Conservation (phyloP, 2,329 filamentous ascomycete species). For the Epichloe gansuensis region DNA sequence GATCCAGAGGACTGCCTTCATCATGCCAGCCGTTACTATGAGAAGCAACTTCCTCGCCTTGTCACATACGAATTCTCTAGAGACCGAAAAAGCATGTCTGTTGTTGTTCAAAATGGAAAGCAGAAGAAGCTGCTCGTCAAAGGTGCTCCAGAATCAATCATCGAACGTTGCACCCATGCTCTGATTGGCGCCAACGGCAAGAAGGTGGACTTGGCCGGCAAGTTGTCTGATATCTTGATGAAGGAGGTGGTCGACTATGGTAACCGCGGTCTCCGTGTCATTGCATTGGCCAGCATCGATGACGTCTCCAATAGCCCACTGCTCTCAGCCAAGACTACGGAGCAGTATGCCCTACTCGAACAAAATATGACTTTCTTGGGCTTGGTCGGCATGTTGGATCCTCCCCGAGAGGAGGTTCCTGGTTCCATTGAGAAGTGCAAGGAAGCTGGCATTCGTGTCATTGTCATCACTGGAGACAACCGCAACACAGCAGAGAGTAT, state of each 20-base stretch:
- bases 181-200: slow-evolving; percentile 68
- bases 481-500: slow-evolving; percentile 96
- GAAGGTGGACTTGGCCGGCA: slow-evolving; percentile 57
- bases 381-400: slow-evolving; percentile 91
- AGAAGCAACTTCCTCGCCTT: slow-evolving; percentile 58
- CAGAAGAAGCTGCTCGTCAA: slow-evolving; percentile 83
- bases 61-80: slow-evolving; percentile 94
- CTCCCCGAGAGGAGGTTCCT: slow-evolving; percentile 83
- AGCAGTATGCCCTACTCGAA: slow-evolving; percentile 77
- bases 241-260: slow-evolving; percentile 82
- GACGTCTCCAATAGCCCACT: slow-evolving; percentile 59
- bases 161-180: slow-evolving; percentile 79
- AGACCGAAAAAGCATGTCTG: slow-evolving; percentile 98
- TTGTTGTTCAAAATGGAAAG: slow-evolving; percentile 60
- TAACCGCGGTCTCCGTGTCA: slow-evolving; percentile 84
- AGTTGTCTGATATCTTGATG: slow-evolving; percentile 56
- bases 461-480: slow-evolving; percentile 97
- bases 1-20: slow-evolving; percentile 56
- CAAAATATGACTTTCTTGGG: slow-evolving; percentile 91
- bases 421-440: slow-evolving; percentile 79
- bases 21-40: slow-evolving; percentile 73
- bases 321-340: slow-evolving; percentile 64
- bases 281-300: slow-evolving; percentile 78
- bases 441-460: slow-evolving; percentile 86
- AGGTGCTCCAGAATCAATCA: slow-evolving; percentile 85